Conservation (phyloP, 1,284 basidiomycete genomes). For the Moesziomyces sp. region DNA sequence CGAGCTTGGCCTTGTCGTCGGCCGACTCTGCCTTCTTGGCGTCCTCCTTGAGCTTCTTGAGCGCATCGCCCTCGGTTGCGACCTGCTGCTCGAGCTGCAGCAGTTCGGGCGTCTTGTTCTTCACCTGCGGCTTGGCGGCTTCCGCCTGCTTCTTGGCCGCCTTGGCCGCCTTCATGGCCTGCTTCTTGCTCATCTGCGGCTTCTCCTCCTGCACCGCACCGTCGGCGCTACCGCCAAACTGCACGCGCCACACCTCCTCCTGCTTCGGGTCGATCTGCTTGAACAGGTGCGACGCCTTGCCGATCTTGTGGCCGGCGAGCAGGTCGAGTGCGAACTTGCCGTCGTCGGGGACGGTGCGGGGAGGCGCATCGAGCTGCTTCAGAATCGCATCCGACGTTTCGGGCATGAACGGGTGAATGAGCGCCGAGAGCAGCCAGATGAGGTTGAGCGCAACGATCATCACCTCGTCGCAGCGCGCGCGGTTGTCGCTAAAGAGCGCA, state of each 20-base stretch:
- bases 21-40: slow-evolving; percentile 41
- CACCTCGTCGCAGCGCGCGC: slow-evolving; percentile 87
- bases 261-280: slow-evolving; percentile 92
- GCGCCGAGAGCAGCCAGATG: slow-evolving; percentile 86
- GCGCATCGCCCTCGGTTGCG: slow-evolving; percentile 49
- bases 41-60: slow-evolving; percentile 54
- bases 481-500: slow-evolving; percentile 82
- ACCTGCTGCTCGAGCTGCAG: slow-evolving; percentile 51
- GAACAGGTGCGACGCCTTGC: slow-evolving; percentile 89
- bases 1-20: slow-evolving; percentile 51
- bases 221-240: slow-evolving; percentile 77
- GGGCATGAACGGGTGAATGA: slow-evolving; percentile 97
- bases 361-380: slow-evolving; percentile 87
- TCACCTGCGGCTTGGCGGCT: slow-evolving; percentile 42
- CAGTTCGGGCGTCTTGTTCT: slow-evolving; percentile 61
- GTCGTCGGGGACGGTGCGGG: slow-evolving; percentile 74
- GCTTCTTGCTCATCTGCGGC: slow-evolving; percentile 64
- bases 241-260: slow-evolving; percentile 82
- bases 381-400: slow-evolving; percentile 84
- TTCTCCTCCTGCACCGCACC: slow-evolving; percentile 35
- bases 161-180: slow-evolving; percentile 63
- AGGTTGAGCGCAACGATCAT: slow-evolving; percentile 88
- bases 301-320: slow-evolving; percentile 85
- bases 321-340: slow-evolving; percentile 77
- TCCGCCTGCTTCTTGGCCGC: slow-evolving; percentile 58